phyloP scores from a whole-genome alignment of 108 stramenopile species.

The Fragilaria crotonensis region DNA sequence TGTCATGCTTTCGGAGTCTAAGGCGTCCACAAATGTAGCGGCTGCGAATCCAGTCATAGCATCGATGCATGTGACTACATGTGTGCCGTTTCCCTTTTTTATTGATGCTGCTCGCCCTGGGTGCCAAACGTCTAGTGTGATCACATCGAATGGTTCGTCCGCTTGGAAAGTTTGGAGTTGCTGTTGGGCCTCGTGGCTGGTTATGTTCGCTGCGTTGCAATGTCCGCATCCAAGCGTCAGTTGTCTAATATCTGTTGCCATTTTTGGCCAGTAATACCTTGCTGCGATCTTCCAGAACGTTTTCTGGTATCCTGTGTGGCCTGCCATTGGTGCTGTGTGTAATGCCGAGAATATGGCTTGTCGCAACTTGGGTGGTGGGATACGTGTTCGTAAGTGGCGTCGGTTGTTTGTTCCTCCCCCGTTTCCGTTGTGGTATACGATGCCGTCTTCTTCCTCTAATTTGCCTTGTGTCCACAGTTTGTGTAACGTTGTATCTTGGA shows the following conservation, averaged over 20 bases:
- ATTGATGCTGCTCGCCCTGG: not conserved
- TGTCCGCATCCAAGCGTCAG: not conserved
- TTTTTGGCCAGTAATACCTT: too few relatives aligned
- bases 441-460: constrained; percentile 2
- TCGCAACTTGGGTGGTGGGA: not conserved
- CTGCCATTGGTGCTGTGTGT: not conserved
- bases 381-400: not conserved
- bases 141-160: not conserved
- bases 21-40: not conserved
- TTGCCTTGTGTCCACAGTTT: not conserved
- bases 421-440: not conserved
- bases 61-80: too few relatives aligned
- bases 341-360: too few relatives aligned
- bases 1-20: not conserved
- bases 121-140: too few relatives aligned
- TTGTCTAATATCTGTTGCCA: not conserved
- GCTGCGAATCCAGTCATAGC: not conserved
- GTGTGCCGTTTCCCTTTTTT: not conserved
- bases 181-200: too few relatives aligned
- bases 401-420: too few relatives aligned
- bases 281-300: too few relatives aligned
- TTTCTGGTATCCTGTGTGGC: not conserved
- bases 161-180: too few relatives aligned
- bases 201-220: not conserved
- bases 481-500: too few relatives aligned